These are phyloP conservation scores for Pleurotus eryngii DNA, from an alignment of 768 basidiomycete species.

Conservation along the genomic window DNA sequence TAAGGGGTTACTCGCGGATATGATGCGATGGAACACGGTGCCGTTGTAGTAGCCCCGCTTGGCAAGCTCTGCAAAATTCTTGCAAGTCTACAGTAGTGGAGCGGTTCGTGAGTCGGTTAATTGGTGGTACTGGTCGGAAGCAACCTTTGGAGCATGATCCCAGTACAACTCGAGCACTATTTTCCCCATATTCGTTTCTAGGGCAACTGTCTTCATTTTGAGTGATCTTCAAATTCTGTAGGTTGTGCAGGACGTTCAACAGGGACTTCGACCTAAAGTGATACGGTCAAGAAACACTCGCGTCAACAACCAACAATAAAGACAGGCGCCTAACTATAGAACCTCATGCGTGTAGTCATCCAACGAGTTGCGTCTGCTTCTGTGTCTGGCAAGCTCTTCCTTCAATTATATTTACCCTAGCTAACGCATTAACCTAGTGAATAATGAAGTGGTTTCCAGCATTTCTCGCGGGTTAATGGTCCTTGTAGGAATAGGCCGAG, in stretches of 20 bases:
- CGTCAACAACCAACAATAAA: no score
- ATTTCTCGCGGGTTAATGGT: slow-evolving; percentile 88
- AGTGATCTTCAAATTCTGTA: not conserved
- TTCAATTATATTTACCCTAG: not conserved
- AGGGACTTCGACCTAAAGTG: no score
- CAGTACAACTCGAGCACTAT: slow-evolving; percentile 90
- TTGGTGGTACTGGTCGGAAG: slow-evolving; percentile 10
- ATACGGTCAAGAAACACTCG: no score
- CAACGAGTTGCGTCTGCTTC: slow-evolving; percentile 84
- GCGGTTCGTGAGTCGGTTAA: slow-evolving; percentile 12
- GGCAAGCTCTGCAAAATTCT: slow-evolving; percentile 92
- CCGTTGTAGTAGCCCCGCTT: slow-evolving; percentile 92
- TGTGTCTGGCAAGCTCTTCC: slow-evolving; percentile 58
- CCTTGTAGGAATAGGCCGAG: slow-evolving; percentile 83
- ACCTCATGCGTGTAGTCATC: slow-evolving; percentile 78
- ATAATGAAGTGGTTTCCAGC: slow-evolving; percentile 72
- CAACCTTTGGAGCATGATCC: slow-evolving; percentile 69
- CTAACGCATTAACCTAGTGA: slow-evolving; percentile 47
- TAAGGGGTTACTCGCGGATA: slow-evolving; percentile 52
- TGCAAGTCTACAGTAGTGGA: slow-evolving; percentile 65
- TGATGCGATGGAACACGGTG: slow-evolving; percentile 87
- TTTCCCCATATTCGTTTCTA: slow-evolving; percentile 85
- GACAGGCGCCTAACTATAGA: no score
- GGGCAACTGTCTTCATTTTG: slow-evolving; percentile 56
- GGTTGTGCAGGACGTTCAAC: not conserved